Base-by-base conservation (phyloP, 2,329 filamentous ascomycete species). In the Diaporthe sp. region DNA sequence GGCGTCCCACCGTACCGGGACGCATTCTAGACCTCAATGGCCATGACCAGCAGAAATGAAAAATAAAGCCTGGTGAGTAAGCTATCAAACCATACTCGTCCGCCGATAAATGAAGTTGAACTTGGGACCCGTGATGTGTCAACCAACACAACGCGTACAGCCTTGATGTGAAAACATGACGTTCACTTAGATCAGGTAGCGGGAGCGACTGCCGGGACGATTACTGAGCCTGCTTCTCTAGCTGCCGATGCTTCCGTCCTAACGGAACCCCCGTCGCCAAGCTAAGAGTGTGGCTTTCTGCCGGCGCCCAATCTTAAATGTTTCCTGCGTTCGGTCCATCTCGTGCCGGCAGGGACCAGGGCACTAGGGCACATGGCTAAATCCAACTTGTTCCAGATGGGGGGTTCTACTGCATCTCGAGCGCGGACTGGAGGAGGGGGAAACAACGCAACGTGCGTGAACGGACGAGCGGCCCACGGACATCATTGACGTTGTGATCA, bases 401-500 rank as follows among this genome's bases (percentile, higher is more conserved):
- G 12, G 33, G 30, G 12, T 38, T 38, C 55, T 38, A 35, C 54
- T n/a, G 13, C 57, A 12, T 10, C 47, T 8, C 12, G 12, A 17
- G 47, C 64, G 47, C 64, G 47, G 64, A n/a, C 47, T 30, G 45
- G 15, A 15, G 30, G 33, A 68, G 15, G 17, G 15, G n/a, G 17
- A 2, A 47, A 66, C 22, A 2, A 33, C 40, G 40, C 28, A 47
- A 66, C 30, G 25, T n/a, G 25, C n/a, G 15, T 33, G 15, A 4
- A n/a, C 60, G 64, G 64, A 33, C 33, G 47, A 68, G 15, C 64
- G 33, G 64, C 47, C 19, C 64, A 52, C 64, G 17, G 64, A 40
- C 33, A 40, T 68, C 47, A n/a, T 40, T 67, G 64, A 67, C 64
- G 64, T 52, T 35, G 64, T 67, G 64, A 52, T 19, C 45, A 52